Evolutionary conservation across 2,329 filamentous ascomycete genomes (phyloP).

Genomic region (Epichloe hybrida): DNA sequence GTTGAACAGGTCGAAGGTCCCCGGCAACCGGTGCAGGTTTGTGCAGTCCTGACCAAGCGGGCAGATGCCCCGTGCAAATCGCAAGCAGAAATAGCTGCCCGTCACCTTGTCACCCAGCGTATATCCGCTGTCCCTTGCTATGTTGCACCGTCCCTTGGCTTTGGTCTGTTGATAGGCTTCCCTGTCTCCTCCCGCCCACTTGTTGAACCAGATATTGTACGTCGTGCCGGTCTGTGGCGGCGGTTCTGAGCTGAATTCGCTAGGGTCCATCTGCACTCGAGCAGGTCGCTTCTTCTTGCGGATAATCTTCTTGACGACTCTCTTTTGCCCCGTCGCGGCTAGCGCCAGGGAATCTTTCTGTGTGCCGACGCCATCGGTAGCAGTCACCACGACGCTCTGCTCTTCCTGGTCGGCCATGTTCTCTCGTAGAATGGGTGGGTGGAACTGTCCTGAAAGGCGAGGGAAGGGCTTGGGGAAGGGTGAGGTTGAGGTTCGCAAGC

Average conservation of each 20-base stretch:
- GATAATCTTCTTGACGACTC: constrained; percentile 71
- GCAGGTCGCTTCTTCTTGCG: constrained; percentile 84
- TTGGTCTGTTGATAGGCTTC: constrained; percentile 84
- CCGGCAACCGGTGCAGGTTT: constrained; percentile 81
- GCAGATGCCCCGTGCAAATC: constrained; percentile 71
- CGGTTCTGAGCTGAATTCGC: constrained; percentile 67
- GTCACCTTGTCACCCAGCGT: constrained; percentile 63
- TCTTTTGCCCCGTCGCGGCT: constrained; percentile 36
- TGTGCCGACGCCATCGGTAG: background rate
- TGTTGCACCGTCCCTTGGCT: constrained; percentile 75
- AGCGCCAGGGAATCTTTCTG: constrained; percentile 19
- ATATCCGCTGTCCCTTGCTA: constrained; percentile 67
- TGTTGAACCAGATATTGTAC: constrained; percentile 91
- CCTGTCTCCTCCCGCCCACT: constrained; percentile 90
- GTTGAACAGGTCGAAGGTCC: constrained; percentile 79
- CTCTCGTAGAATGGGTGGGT: background rate
- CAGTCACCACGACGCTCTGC: constrained; percentile 10
- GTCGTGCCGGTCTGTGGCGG: constrained; percentile 87
- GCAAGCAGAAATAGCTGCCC: constrained; percentile 84
- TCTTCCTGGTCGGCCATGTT: constrained; percentile 21
- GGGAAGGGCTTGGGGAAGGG: background rate
- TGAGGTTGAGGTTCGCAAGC: background rate
- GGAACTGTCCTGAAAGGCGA: no score
- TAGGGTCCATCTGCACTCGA: constrained; percentile 78
- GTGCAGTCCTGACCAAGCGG: constrained; percentile 87